These are phyloP conservation scores for Aspergillus conjunctus DNA, from an alignment of 495 filamentous ascomycete species.

Conservation along the genomic window DNA sequence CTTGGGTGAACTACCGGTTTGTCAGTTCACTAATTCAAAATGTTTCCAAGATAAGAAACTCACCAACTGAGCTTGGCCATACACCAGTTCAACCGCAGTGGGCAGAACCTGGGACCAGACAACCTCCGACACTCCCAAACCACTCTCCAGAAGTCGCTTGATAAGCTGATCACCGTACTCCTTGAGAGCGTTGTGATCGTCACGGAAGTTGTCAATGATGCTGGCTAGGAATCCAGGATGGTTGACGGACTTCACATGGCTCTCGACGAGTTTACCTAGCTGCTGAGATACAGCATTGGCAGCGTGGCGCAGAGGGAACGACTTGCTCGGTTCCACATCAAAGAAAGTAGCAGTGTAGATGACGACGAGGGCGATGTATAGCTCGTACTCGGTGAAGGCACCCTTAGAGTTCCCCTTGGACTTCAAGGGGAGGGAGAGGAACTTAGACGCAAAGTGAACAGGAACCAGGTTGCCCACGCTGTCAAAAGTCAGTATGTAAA, in stretches of 20 bases:
- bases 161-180: constrained; percentile 73
- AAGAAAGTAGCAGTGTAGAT: constrained; percentile 63
- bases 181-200: constrained; percentile 56
- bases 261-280: constrained; percentile 61
- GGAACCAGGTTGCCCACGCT: constrained; percentile 71
- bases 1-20: constrained; percentile 60
- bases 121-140: constrained; percentile 65
- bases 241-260: constrained; percentile 66
- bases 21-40: background rate
- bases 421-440: constrained; percentile 77
- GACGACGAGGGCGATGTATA: constrained; percentile 73
- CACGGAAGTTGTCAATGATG: constrained; percentile 57
- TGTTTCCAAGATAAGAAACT: constrained; percentile 2
- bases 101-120: constrained; percentile 73
- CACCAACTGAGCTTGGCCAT: constrained; percentile 69
- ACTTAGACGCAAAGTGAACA: constrained; percentile 68
- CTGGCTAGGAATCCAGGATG: constrained; percentile 56
- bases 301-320: constrained; percentile 60
- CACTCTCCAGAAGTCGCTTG: constrained; percentile 66
- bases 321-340: constrained; percentile 55
- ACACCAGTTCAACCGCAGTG: constrained; percentile 60
- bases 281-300: constrained; percentile 62
- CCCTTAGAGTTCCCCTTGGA: constrained; percentile 66
- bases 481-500: constrained; percentile 5
- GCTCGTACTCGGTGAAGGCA: constrained; percentile 75